Percentiles rank a stretch among this genome's conserved stretches.
Evolutionary conservation across 2,329 filamentous ascomycete genomes (phyloP).

Genomic region (Alternaria burnsii): DNA sequence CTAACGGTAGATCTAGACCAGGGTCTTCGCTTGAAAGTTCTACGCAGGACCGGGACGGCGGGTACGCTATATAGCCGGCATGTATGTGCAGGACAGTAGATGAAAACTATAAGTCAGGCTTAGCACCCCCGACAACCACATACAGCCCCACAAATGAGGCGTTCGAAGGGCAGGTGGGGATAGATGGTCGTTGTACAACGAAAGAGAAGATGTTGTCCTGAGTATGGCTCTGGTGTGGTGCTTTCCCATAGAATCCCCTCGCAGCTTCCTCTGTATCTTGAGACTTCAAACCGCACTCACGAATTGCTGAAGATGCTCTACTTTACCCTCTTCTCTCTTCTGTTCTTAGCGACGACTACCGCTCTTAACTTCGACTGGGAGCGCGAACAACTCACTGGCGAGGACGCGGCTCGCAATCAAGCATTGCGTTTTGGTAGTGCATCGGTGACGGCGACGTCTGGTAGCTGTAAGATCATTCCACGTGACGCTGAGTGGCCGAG

Average conservation of each 20-base stretch:
- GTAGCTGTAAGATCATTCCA: slow-evolving; percentile 30
- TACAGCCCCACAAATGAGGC: slow-evolving; percentile 3
- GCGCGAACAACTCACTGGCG: slow-evolving; percentile 30
- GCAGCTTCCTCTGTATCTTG: background rate
- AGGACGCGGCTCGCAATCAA: slow-evolving; percentile 20
- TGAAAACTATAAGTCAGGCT: background rate
- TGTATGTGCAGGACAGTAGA: slow-evolving; percentile 11
- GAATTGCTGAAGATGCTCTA: background rate
- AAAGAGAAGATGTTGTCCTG: background rate
- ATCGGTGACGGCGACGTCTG: background rate
- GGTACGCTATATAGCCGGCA: slow-evolving; percentile 4
- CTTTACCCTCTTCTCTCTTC: background rate
- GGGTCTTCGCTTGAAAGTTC: background rate
- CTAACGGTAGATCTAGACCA: background rate
- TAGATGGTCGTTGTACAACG: background rate
- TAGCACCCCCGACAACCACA: background rate
- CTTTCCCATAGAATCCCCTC: background rate
- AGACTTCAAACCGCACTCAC: background rate
- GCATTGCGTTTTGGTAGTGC: slow-evolving; percentile 26
- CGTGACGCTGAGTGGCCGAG: slow-evolving; percentile 33
- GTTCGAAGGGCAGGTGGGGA: background rate
- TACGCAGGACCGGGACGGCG: background rate
- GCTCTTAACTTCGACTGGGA: slow-evolving; percentile 39
- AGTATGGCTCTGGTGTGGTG: background rate
- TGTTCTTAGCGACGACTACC: background rate